phyloP scores from a whole-genome alignment of 768 basidiomycete species.

The Lactifluus echinatus region DNA sequence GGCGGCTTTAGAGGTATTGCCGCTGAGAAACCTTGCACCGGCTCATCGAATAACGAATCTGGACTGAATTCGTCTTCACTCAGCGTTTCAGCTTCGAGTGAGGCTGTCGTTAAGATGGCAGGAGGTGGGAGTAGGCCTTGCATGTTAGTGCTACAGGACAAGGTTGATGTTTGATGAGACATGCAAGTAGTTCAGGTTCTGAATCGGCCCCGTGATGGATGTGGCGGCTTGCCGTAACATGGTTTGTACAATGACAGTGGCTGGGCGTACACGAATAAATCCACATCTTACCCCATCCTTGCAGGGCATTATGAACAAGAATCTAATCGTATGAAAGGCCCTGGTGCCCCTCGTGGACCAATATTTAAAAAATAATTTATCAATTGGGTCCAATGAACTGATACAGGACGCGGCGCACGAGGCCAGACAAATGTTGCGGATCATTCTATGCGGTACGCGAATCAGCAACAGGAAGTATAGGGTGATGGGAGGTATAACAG shows the following conservation, averaged over 20 bases:
- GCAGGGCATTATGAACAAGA: not conserved
- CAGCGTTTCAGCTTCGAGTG: not conserved
- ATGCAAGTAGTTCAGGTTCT: not conserved
- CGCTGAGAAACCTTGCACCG: constrained; percentile 7
- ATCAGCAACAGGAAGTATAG: not conserved
- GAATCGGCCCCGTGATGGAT: too few species aligned
- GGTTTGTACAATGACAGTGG: too few species aligned
- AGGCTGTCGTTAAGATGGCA: not conserved
- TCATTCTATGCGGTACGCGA: constrained; percentile 36
- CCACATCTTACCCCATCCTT: not conserved
- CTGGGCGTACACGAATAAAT: not conserved
- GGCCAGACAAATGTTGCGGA: constrained; percentile 72
- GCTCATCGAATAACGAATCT: constrained; percentile 48
- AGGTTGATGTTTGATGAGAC: constrained; percentile 1
- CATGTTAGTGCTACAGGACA: constrained; percentile 4
- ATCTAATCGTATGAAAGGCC: not conserved
- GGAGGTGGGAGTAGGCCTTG: not conserved
- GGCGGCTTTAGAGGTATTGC: constrained; percentile 1
- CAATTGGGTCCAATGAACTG: constrained; percentile 65
- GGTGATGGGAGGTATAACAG: not conserved
- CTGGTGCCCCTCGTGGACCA: not conserved
- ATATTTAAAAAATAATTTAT: not conserved
- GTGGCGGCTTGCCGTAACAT: constrained; percentile 10
- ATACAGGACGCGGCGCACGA: constrained; percentile 61
- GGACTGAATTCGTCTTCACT: constrained; percentile 20